These are phyloP conservation scores for Sporothrix variecibatus DNA, from an alignment of 2,329 filamentous ascomycete genomes.

Conservation along the genomic window DNA sequence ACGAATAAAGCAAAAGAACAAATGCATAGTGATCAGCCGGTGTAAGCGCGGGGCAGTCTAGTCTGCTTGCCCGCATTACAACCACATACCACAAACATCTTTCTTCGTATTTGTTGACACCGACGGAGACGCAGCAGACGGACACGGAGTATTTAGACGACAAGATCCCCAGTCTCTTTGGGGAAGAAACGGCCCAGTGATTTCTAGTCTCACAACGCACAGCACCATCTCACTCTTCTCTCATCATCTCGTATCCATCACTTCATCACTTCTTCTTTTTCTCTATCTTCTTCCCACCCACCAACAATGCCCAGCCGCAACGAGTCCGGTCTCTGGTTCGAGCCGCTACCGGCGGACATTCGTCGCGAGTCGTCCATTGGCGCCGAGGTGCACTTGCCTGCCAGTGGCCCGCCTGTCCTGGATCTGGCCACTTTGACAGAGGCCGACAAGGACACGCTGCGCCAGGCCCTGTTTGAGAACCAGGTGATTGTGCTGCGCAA, in stretches of 20 bases:
- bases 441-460: constrained; percentile 23
- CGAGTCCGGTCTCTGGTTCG: constrained; percentile 25
- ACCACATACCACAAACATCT: no score
- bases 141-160: background rate
- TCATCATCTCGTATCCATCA: background rate
- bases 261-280: background rate
- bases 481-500: constrained; percentile 30
- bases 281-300: background rate
- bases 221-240: background rate
- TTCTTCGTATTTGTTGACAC: background rate
- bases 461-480: constrained; percentile 28
- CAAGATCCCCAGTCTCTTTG: background rate
- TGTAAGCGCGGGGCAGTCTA: background rate
- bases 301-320: constrained; percentile 24
- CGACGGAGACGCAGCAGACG: background rate
- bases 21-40: background rate
- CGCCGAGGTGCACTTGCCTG: constrained; percentile 27
- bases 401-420: background rate
- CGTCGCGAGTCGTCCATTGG: constrained; percentile 28
- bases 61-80: background rate
- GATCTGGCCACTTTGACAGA: constrained; percentile 22
- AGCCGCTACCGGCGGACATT: constrained; percentile 24
- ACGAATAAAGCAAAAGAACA: background rate
- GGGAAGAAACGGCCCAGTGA: background rate
- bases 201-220: background rate